A percentile compares a stretch with the other conserved stretches of the same genome.
Evolutionary conservation across 805 yeast species (phyloP).

Genomic region (Candida oleophila): DNA sequence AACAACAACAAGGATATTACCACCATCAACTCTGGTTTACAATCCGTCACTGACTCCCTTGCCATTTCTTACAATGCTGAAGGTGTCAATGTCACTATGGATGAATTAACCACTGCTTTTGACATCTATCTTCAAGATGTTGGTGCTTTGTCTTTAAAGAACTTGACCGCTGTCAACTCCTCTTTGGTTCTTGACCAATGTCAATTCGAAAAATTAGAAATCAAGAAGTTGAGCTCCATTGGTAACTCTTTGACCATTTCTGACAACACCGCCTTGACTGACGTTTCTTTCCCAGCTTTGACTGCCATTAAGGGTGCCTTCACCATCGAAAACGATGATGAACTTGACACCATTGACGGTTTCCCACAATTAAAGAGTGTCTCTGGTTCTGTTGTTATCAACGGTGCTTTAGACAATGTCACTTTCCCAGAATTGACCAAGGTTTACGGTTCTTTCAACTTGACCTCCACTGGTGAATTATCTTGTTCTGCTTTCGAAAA

Average conservation of each 20-base stretch:
- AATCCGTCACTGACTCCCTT: slow-evolving; percentile 70
- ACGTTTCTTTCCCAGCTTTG: slow-evolving; percentile 67
- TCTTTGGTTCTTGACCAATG: slow-evolving; percentile 80
- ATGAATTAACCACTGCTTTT: slow-evolving; percentile 79
- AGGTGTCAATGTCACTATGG: slow-evolving; percentile 65
- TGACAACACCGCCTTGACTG: slow-evolving; percentile 71
- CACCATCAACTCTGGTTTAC: slow-evolving; percentile 67
- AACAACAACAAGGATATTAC: slow-evolving; percentile 87
- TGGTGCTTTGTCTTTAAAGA: slow-evolving; percentile 65
- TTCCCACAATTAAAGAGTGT: slow-evolving; percentile 72
- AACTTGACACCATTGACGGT: slow-evolving; percentile 63
- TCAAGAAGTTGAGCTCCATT: slow-evolving; percentile 55
- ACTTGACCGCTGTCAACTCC: slow-evolving; percentile 71
- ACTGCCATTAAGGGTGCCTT: slow-evolving; percentile 90
- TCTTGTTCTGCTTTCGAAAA: slow-evolving; percentile 76
- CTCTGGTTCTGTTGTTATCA: slow-evolving; percentile 83
- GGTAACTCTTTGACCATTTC: slow-evolving; percentile 81
- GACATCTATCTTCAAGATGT: slow-evolving; percentile 84
- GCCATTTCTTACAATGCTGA: slow-evolving; percentile 86
- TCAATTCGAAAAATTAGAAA: slow-evolving; percentile 55
- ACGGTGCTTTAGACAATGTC: slow-evolving; percentile 81
- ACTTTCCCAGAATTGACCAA: slow-evolving; percentile 68
- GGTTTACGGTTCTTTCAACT: slow-evolving; percentile 89
- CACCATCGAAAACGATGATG: slow-evolving; percentile 80
- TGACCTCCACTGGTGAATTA: slow-evolving; percentile 75